Base-by-base conservation (phyloP, 1,284 basidiomycete species). In the Hypsizygus ulmarius region DNA sequence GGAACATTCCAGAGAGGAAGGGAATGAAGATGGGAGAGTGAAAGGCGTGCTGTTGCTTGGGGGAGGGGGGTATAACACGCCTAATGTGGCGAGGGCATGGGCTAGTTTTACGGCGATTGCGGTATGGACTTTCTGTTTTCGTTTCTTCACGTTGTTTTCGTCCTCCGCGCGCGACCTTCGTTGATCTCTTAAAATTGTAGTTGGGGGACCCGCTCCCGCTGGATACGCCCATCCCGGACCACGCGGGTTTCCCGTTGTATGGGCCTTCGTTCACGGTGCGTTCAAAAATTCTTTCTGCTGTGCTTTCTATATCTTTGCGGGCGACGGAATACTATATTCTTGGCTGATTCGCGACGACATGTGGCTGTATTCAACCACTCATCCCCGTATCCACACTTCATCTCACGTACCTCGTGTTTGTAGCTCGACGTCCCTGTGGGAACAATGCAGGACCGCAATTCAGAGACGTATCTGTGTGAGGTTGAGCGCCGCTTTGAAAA, bases 81-180 rank as follows among this genome's bases (percentile, higher is more conserved):
- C 88, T 0, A 95, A 95, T 57, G 82, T 83, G 0, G 91, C 93
- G 0, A 78, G 92, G 14, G 87, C 88, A 0, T 96, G 91, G 90
- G 75, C 90, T 0, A 83, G 83, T 56, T 68, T 93, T 12, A 95
- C 91, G 0, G 84, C 86, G 0, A 69, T 88, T 1, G 78, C 82
- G 19, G 87, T 91, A 55, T 59, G 82, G 67, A 37, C 15, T 14
- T 43, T 37, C 36, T 37, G 47, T 25, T 38, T 21, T 30, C 38
- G 16, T 36, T 49, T 10, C 12, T 11, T 46, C 28, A 50, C 10
- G 11, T 19, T 25, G 8, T n/a, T 18, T 25, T 25, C 25, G 32
- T 39, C 3, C 1, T 36, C 29, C 12, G 36, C 11, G 36, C 40
- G 11, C 50, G 37, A n/a, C n/a, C n/a, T n/a, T n/a, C n/a, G n/a